A percentile compares a stretch with the other conserved stretches of the same genome.
Evolutionary conservation across 2,329 filamentous ascomycete genomes (phyloP).

Genomic region (Periconia sp.): DNA sequence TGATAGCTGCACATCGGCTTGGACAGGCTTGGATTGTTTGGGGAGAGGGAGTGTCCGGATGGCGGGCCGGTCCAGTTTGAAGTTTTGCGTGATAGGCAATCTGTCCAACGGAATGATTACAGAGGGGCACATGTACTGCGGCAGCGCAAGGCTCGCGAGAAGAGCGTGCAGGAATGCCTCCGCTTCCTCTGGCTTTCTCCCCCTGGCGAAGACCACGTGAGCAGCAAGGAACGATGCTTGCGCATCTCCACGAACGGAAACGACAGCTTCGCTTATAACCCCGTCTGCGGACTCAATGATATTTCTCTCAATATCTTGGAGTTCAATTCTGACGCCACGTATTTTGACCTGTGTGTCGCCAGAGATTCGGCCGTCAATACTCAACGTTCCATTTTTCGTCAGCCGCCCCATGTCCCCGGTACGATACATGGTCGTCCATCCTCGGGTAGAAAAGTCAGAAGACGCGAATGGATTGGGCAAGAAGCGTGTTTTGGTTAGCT

Average conservation of each 20-base stretch:
- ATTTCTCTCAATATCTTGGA: slow-evolving; percentile 46
- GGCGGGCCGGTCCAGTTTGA: slow-evolving; percentile 19
- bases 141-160: slow-evolving; percentile 34
- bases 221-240: slow-evolving; percentile 36
- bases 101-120: slow-evolving; percentile 5
- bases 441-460: slow-evolving; percentile 2
- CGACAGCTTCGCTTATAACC: slow-evolving; percentile 32
- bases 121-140: slow-evolving; percentile 36
- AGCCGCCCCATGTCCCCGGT: slow-evolving; percentile 51
- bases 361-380: slow-evolving; percentile 23
- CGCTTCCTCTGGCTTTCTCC: slow-evolving; percentile 1
- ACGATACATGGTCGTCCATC: slow-evolving; percentile 40
- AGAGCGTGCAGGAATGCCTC: slow-evolving; percentile 19
- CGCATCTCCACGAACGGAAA: slow-evolving; percentile 22
- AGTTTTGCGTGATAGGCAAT: slow-evolving; percentile 14
- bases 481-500: slow-evolving; percentile 26
- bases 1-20: background rate
- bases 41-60: slow-evolving; percentile 24
- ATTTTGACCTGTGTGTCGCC: slow-evolving; percentile 33
- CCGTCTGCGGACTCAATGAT: slow-evolving; percentile 33
- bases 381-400: slow-evolving; percentile 40
- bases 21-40: background rate
- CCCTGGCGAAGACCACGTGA: slow-evolving; percentile 37
- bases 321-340: slow-evolving; percentile 48
- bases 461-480: slow-evolving; percentile 6